Base-by-base conservation (phyloP, 2,329 filamentous ascomycete species). In the Fusarium sacchari region DNA sequence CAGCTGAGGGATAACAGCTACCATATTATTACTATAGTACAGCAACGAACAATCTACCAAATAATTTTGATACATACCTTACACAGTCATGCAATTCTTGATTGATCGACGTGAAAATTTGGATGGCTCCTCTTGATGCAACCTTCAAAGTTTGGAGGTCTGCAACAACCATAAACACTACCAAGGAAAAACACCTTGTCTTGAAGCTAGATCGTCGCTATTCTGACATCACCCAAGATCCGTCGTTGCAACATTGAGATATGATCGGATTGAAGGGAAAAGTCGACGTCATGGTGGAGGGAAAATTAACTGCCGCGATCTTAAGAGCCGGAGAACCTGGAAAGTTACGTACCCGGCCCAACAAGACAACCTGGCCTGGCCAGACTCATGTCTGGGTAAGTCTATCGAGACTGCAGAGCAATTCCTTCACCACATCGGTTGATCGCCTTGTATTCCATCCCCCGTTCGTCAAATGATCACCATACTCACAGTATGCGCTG, bases 1-100 rank as follows among this genome's bases (percentile, higher is more conserved):
- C 28, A 60, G 71, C 71, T 72, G 62, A 68, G 58, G 47, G 53
- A 56, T 62, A 60, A 57, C 67, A 72, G 71, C 67, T 68, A 67
- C 52, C 55, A 53, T 68, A 64, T 70, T 69, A 71, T 52, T 63
- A 67, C 58, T 70, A 49, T 61, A 71, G 55, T 60, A 60, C 39
- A 64, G 42, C 59, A 43, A 71, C 57, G 49, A 71, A 74, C 17
- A 34, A 73, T 57, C n/a, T 46, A 43, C 44, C 53, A 44, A 59
- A 42, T 47, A 69, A 55, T 47, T 32, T 18, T 26, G 34, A 58
- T 37, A 22, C 55, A 55, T 28, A 22, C 55, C 37, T 40, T 20
- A 12, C 14, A 52, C 18, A 28, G 26, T 42, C 24, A 26, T 66
- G 39, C 57, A 20, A 44, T 43, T 46, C 15, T 32, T 24, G n/a